These are phyloP conservation scores for Lactifluus subvellereus DNA, from an alignment of 768 basidiomycete genomes.

Conservation along the genomic window DNA sequence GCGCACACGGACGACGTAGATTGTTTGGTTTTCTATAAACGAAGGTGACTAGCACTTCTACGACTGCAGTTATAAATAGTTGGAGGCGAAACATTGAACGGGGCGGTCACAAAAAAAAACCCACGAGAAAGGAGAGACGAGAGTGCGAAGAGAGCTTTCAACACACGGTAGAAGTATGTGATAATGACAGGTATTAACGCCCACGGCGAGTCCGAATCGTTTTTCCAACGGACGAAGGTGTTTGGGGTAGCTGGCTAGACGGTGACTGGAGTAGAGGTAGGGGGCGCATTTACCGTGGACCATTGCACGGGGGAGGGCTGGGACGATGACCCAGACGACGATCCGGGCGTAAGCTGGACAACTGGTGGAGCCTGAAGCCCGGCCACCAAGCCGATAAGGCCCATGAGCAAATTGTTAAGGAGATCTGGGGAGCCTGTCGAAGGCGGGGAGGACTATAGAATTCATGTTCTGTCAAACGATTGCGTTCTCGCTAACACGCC, in stretches of 20 bases:
- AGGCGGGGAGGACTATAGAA: neutral
- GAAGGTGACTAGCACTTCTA: neutral
- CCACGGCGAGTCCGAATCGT: neutral
- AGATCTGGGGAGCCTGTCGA: neutral
- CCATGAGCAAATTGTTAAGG: no score
- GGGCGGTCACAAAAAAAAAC: neutral
- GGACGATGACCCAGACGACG: no score
- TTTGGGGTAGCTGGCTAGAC: no score
- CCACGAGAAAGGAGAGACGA: neutral
- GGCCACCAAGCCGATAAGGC: no score
- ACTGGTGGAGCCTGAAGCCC: neutral
- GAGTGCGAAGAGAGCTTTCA: neutral
- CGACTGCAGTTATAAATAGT: neutral
- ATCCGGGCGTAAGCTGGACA: neutral
- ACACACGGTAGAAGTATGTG: neutral
- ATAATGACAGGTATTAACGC: neutral
- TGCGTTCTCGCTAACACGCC: neutral
- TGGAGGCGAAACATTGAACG: neutral
- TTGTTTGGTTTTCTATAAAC: neutral
- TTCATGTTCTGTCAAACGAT: neutral
- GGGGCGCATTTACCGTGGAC: neutral
- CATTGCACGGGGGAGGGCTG: neutral
- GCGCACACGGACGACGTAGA: neutral
- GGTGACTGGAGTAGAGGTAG: neutral
- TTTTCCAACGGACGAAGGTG: no score